phyloP scores from a whole-genome alignment of 2,329 filamentous ascomycete genomes.

The Volutella citrinella region DNA sequence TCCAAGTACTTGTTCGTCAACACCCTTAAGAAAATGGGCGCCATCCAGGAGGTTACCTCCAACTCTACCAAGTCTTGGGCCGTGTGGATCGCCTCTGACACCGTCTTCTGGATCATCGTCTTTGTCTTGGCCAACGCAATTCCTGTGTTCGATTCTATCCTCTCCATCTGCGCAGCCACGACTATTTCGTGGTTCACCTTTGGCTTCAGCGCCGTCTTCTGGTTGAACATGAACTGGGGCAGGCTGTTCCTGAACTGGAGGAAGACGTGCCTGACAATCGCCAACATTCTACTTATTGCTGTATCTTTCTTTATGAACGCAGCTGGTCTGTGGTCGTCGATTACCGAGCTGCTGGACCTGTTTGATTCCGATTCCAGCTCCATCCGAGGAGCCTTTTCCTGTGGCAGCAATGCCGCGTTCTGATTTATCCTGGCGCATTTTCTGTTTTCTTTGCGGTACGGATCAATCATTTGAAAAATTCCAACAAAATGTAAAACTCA shows the following conservation, averaged over 20 bases:
- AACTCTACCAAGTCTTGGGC: slow-evolving; percentile 18
- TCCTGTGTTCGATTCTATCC: slow-evolving; percentile 21
- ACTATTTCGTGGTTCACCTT: slow-evolving; percentile 21
- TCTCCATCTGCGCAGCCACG: slow-evolving; percentile 17
- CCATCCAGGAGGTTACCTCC: slow-evolving; percentile 8
- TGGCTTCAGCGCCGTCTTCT: slow-evolving; percentile 14
- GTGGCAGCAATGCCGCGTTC: slow-evolving; percentile 8
- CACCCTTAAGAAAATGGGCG: slow-evolving; percentile 10
- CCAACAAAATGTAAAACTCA: no score
- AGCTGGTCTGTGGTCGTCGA: slow-evolving; percentile 15
- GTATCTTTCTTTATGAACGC: slow-evolving; percentile 17
- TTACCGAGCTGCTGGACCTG: slow-evolving; percentile 13
- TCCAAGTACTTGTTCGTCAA: slow-evolving; percentile 17
- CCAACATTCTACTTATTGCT: slow-evolving; percentile 13
- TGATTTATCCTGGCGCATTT: no score
- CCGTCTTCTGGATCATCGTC: slow-evolving; percentile 15
- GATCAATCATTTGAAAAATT: no score
- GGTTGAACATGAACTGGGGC: slow-evolving; percentile 10
- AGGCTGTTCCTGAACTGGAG: slow-evolving; percentile 4
- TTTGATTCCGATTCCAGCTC: slow-evolving; percentile 9
- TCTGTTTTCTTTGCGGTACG: no score
- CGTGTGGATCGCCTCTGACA: slow-evolving; percentile 18
- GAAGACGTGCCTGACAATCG: slow-evolving; percentile 12
- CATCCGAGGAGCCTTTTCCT: slow-evolving; percentile 9
- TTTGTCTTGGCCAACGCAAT: slow-evolving; percentile 22